Conservation (phyloP, 352 stramenopile species). For the Pythium volutum region DNA sequence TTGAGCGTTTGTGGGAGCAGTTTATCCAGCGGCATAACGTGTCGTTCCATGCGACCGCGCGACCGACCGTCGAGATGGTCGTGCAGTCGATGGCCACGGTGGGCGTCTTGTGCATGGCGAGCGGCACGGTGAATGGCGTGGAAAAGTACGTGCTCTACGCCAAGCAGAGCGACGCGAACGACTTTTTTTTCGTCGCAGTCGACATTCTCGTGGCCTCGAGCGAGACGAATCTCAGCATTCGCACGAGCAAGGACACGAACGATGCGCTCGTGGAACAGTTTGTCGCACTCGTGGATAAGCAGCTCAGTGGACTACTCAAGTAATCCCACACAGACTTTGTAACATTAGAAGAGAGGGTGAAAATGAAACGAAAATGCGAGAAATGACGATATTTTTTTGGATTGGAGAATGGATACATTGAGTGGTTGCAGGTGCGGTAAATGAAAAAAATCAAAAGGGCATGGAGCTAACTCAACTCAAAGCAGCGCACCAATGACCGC, state of each 20-base stretch:
- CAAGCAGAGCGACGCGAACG: constrained; percentile 43
- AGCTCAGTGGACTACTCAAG: constrained; percentile 11
- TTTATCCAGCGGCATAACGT: constrained; percentile 45
- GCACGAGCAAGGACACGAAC: constrained; percentile 44
- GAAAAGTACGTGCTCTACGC: constrained; percentile 79
- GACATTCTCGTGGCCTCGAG: constrained; percentile 41
- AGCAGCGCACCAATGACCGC: constrained; percentile 55
- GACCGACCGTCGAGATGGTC: constrained; percentile 28
- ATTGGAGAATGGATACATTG: not conserved
- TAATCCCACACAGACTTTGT: not conserved
- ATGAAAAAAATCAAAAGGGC: not conserved
- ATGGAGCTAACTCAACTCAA: not conserved
- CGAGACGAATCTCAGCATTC: constrained; percentile 34
- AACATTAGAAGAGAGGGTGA: constrained; percentile 5
- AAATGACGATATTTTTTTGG: too few relatives aligned
- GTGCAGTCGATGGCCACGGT: constrained; percentile 41
- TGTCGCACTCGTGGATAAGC: constrained; percentile 31
- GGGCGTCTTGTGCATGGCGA: constrained; percentile 68
- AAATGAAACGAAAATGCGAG: not conserved
- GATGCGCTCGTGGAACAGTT: constrained; percentile 47
- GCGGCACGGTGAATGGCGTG: constrained; percentile 55
- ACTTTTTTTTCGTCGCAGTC: constrained; percentile 57
- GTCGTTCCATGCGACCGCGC: constrained; percentile 20
- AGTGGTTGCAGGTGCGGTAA: too few relatives aligned
- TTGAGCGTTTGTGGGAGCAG: constrained; percentile 79